Percentiles rank a stretch among this genome's conserved stretches.
These are phyloP conservation scores for Pestalotiopsis sp. DNA, from an alignment of 2,329 filamentous ascomycete genomes.

Conservation along the genomic window DNA sequence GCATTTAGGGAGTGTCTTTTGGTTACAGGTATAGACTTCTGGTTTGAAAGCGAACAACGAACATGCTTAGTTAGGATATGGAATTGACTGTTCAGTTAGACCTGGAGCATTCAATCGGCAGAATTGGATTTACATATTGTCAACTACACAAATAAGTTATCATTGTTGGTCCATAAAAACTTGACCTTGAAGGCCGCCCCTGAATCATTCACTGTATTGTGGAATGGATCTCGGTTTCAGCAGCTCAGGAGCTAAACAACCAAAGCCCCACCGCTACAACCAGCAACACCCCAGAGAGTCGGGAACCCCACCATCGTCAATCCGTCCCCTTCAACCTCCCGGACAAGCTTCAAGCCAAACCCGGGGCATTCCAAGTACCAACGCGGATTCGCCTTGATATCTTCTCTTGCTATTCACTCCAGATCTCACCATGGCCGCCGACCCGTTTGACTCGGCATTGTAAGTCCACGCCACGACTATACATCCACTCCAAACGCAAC, in stretches of 20 bases:
- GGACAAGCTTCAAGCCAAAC: not conserved
- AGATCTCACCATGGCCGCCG: conserved; percentile 49
- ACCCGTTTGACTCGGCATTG: conserved; percentile 78
- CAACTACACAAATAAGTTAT: too few relatives aligned
- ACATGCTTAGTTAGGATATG: not conserved
- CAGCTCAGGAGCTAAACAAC: not conserved
- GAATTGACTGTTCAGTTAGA: not conserved
- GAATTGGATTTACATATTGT: too few relatives aligned
- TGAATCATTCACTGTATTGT: not conserved
- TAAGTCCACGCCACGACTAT: conserved; percentile 42
- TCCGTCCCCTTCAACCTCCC: not conserved
- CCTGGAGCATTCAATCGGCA: too few relatives aligned
- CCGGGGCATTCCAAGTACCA: not conserved
- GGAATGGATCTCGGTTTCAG: not conserved
- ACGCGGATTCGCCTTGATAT: conserved; percentile 10
- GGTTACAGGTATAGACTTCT: not conserved
- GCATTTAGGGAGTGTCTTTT: not conserved
- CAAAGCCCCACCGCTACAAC: not conserved
- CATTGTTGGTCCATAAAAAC: too few relatives aligned
- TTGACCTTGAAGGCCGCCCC: not conserved
- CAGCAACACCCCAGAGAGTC: not conserved
- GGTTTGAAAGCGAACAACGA: not conserved
- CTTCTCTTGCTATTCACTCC: not conserved
- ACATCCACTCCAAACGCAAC: conserved; percentile 4
- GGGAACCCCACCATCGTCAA: conserved; percentile 10